Evolutionary conservation across 106 monocot genomes (phyloP), one percentile per base, ranked within the genome.

Genomic region (Ottelia alismoides): DNA sequence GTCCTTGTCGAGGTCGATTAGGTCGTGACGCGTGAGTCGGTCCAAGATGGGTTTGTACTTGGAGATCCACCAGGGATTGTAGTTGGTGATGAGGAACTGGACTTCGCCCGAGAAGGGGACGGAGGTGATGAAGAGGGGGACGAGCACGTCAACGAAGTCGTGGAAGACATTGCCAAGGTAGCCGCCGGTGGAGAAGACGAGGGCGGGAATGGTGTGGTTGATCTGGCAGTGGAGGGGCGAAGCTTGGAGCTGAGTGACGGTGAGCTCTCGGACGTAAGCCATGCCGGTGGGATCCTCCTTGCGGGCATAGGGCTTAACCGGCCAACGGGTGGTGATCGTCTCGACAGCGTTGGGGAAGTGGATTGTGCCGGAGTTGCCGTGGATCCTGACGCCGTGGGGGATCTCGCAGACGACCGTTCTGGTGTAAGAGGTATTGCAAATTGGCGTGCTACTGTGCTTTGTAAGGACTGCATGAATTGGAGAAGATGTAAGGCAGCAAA

Each of bases 291-390:
- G 23, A 47, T 87, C 92, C n/a, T 64, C 55, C 44, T 87, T 93
- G 3, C 92, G 61, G 30, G 92, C 61, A 27, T 87, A 70, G 12
- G 87, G 87, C 28, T 50, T 80, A 11, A 93, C 71, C 35, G 28
- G 45, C 77, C 82, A 87, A n/a, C n/a, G n/a, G n/a, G n/a, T n/a
- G n/a, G n/a, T n/a, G n/a, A n/a, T n/a, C n/a, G n/a, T n/a, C n/a
- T n/a, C n/a, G n/a, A n/a, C n/a, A n/a, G n/a, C n/a, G n/a, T n/a
- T n/a, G n/a, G n/a, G n/a, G n/a, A n/a, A n/a, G n/a, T n/a, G n/a
- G n/a, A n/a, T n/a, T n/a, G n/a, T n/a, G n/a, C n/a, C n/a, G n/a
- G n/a, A n/a, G n/a, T n/a, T n/a, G n/a, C n/a, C n/a, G n/a, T n/a
- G n/a, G n/a, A n/a, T n/a, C n/a, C n/a, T n/a, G n/a, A n/a, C n/a